Evolutionary conservation across 1,139 yeast genomes (phyloP), one percentile per base, ranked within the genome.

Genomic region (Scheffersomyces stambukii): DNA sequence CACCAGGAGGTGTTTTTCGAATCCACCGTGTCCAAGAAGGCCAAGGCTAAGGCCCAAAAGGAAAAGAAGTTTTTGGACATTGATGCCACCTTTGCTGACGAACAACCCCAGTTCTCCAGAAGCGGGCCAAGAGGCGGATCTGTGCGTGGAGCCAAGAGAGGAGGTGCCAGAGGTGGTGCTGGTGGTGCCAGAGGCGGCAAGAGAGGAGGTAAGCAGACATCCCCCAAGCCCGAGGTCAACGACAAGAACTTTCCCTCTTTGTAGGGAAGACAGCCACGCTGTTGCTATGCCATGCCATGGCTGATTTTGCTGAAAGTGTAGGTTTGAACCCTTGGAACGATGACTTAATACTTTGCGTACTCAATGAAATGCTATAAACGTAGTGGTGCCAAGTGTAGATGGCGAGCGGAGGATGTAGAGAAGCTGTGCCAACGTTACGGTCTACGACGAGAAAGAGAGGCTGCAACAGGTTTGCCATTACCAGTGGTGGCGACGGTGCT

Each of bases 11-110:
- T 59, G 30, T 77, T 65, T 58, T 61, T 75, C 45, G 68, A 68
- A 37, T 63, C 83, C 29, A 60, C 83, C 43, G 62, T 64, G 48
- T 59, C 64, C 54, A 82, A 81, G 75, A 71, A 72, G 61, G 45
- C 63, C 45, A 81, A 70, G 62, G 54, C 68, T 46, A 81, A 80
- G 71, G 67, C 76, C 38, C 68, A 63, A 52, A 81, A 81, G 71
- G 76, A 76, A 54, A 82, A 81, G 77, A 72, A 69, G 53, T 66
- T 66, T 58, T 71, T 82, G 56, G 84, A 80, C 43, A 63, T 80
- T 47, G 74, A 75, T 42, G 81, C 85, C 39, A 60, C 71, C 33
- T 80, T 80, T 52, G 69, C 78, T 43, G 86, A 79, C 40, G 62
- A 68, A 40, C 36, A 35, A 33, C 37, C 37, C 20, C 35, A 32